Conservation (phyloP, 75 land plant genomes). For the Picea glauca region DNA sequence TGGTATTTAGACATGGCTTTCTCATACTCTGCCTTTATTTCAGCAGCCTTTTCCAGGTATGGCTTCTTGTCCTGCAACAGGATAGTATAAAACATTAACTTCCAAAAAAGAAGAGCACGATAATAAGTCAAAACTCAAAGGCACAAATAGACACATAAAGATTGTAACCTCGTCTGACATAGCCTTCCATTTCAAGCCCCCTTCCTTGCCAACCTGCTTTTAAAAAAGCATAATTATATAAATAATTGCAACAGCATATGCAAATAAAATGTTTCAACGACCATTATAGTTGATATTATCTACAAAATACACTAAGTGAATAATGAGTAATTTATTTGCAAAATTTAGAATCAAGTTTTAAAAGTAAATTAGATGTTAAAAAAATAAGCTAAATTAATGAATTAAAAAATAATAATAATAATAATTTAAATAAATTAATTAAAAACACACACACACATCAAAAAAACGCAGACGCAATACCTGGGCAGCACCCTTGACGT, state of each 20-base stretch:
- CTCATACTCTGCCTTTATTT: constrained; percentile 63
- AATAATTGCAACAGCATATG: background rate
- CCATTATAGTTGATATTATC: background rate
- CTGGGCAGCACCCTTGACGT: constrained; percentile 38
- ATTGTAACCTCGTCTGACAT: constrained; percentile 46
- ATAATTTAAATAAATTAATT: too few relatives aligned
- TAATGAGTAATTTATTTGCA: background rate
- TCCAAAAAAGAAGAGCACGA: background rate
- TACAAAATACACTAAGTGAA: background rate
- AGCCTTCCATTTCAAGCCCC: constrained; percentile 67
- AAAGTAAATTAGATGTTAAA: background rate
- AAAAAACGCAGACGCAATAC: constrained; percentile 15
- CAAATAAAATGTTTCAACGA: background rate
- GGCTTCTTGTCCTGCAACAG: constrained; percentile 55
- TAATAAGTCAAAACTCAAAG: background rate
- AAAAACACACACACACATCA: background rate
- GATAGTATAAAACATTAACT: background rate
- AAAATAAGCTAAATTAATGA: too few relatives aligned
- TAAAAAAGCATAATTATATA: too few relatives aligned
- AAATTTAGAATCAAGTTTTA: background rate
- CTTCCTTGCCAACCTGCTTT: constrained; percentile 56
- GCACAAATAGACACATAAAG: background rate
- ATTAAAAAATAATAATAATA: too few relatives aligned
- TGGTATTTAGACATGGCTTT: constrained; percentile 30
- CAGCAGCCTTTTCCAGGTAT: constrained; percentile 52